Evolutionary conservation across 805 yeast species (phyloP), one percentile per base, ranked within the genome.

Genomic region (Monosporozyma servazzii): DNA sequence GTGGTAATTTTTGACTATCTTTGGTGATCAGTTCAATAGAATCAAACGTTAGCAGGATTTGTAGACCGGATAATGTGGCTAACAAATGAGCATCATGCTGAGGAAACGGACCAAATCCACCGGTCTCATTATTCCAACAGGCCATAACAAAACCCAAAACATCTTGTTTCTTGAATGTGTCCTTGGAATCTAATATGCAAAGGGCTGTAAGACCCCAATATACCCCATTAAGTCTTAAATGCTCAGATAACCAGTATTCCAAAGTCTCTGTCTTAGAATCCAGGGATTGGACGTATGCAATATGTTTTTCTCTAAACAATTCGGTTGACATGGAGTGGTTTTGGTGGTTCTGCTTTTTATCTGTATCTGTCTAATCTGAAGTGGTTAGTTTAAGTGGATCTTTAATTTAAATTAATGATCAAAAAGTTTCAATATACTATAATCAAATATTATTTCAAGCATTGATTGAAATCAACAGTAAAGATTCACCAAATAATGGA

Each of bases 171-270:
- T 81, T 74, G 51, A 91, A 77, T 0, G 81, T 77, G 13, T 77
- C 77, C 33, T 75, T 68, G 2, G 82, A 71, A 29, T 76, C 73
- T 67, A 91, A 63, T 1, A 84, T 67, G 48, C 78, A 77, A 31
- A 90, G 67, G 0, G 96, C 88, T 17, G 86, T 84, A 2, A 88
- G 71, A 0, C 97, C 98, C 99, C 99, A 93, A 65, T 93, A 93
- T 0, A 93, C 75, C 1, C 98, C 99, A 60, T 87, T 88, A 75
- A 93, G 68, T 31, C 97, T 75, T 48, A 93, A 72, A 65, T 93
- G 98, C 61, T 93, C 98, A 10, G 88, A 79, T 48, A 90, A 68
- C 93, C 96, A 88, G 68, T 88, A 90, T 59, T 85, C 89, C 29
- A 81, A 71, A 63, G 84, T 77, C 64, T 81, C 75, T 50, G 77